These are phyloP conservation scores for Rhizopogon vinicolor DNA, from an alignment of 768 basidiomycete species.

Conservation along the genomic window DNA sequence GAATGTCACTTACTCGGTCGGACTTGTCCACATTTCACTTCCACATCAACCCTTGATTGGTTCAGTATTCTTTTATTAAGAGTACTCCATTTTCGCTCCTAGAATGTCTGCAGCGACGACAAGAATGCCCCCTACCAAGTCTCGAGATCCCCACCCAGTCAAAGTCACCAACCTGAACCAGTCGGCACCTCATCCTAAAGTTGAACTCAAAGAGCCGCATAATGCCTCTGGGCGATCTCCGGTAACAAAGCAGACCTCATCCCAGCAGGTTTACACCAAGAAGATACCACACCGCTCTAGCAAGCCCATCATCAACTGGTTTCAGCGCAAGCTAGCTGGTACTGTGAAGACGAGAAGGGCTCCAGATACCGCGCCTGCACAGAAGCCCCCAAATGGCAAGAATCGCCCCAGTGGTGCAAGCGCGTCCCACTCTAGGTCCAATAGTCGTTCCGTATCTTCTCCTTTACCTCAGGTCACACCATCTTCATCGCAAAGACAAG, in stretches of 20 bases:
- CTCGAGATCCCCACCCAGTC: slow-evolving; percentile 10
- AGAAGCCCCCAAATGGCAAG: slow-evolving; percentile 12
- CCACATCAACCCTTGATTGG: no score
- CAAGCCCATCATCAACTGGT: slow-evolving; percentile 87
- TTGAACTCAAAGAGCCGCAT: slow-evolving; percentile 9
- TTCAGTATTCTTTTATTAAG: not conserved
- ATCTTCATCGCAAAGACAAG: slow-evolving; percentile 22
- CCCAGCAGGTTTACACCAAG: slow-evolving; percentile 42
- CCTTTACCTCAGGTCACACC: slow-evolving; percentile 18
- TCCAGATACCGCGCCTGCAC: slow-evolving; percentile 22
- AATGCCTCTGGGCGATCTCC: slow-evolving; percentile 12
- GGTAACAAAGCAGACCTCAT: slow-evolving; percentile 19
- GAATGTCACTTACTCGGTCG: no score
- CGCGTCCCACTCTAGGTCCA: slow-evolving; percentile 14
- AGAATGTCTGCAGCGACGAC: slow-evolving; percentile 6
- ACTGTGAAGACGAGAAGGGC: slow-evolving; percentile 54
- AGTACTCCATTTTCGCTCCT: not conserved
- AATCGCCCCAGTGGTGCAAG: slow-evolving; percentile 8
- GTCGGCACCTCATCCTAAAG: slow-evolving; percentile 9
- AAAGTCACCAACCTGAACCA: slow-evolving; percentile 7
- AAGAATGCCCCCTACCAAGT: slow-evolving; percentile 8
- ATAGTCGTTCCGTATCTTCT: slow-evolving; percentile 25
- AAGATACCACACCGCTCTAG: slow-evolving; percentile 66
- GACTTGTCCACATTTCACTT: no score
- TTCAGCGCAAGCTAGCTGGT: slow-evolving; percentile 81